Evolutionary conservation across 148 eudicot species (phyloP).

Genomic region (Rhododendron griersonianum): DNA sequence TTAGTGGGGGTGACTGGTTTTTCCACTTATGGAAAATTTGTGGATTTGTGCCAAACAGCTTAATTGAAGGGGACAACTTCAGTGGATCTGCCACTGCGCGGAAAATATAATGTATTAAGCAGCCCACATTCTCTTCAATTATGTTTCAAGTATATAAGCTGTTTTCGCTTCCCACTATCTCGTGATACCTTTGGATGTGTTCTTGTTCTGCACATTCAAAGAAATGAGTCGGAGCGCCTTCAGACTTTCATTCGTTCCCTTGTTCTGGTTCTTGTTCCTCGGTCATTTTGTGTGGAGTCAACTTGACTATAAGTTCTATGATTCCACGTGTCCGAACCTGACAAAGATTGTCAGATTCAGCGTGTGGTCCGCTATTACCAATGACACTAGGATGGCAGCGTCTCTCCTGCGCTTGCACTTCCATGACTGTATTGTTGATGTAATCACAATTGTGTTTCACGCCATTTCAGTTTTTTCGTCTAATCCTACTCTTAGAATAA

Average conservation of each 20-base stretch:
- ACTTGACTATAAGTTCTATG: conserved; percentile 54
- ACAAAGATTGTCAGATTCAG: conserved; percentile 43
- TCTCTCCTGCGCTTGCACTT: conserved; percentile 74
- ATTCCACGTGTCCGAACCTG: conserved; percentile 46
- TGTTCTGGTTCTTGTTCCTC: conserved; percentile 30
- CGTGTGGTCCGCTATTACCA: conserved; percentile 49
- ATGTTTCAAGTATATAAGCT: conserved; percentile 9
- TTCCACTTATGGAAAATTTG: not conserved
- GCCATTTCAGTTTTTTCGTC: not conserved
- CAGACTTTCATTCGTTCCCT: conserved; percentile 12
- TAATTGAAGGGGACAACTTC: conserved; percentile 15
- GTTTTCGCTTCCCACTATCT: not conserved
- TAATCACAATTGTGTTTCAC: conserved; percentile 16
- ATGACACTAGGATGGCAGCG: conserved; percentile 73
- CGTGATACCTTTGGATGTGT: not conserved
- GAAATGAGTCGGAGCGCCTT: conserved; percentile 8
- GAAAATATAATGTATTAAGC: not conserved
- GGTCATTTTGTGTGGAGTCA: conserved; percentile 32
- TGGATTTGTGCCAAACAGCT: conserved; percentile 23
- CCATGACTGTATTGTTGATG: conserved; percentile 72
- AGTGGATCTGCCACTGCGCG: conserved; percentile 28
- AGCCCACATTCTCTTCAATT: not conserved
- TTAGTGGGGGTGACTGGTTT: conserved; percentile 13
- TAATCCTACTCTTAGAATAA: not conserved
- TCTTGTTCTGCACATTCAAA: not conserved